Evolutionary conservation across 768 basidiomycete species (phyloP).

Genomic region (Pleurotus tuber-regium): DNA sequence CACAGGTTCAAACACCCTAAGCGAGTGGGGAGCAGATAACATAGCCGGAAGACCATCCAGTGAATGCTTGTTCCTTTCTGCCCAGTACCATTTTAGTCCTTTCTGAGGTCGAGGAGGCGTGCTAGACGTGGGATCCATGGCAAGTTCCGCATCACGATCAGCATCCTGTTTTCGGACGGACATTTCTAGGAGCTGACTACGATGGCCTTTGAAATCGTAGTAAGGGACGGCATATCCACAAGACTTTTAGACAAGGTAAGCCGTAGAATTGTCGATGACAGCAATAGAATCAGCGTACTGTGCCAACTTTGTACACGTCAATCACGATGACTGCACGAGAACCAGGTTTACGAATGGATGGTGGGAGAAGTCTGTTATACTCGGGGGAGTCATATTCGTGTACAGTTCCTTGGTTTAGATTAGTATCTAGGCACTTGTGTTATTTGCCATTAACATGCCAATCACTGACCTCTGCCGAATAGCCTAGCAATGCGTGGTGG

Average conservation of each 20-base stretch:
- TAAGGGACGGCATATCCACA: slow-evolving; percentile 66
- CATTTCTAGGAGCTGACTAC: slow-evolving; percentile 48
- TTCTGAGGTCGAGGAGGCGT: slow-evolving; percentile 25
- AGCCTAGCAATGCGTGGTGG: slow-evolving; percentile 55
- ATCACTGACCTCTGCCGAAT: slow-evolving; percentile 50
- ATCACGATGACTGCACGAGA: slow-evolving; percentile 61
- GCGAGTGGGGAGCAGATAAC: slow-evolving; percentile 21
- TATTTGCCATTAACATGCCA: background rate
- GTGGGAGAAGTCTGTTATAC: slow-evolving; percentile 50
- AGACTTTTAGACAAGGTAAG: slow-evolving; percentile 36
- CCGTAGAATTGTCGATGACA: background rate
- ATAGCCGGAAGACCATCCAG: slow-evolving; percentile 59
- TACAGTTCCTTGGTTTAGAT: slow-evolving; percentile 43
- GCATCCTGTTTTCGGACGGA: slow-evolving; percentile 39
- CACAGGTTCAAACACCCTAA: background rate
- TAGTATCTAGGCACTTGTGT: background rate
- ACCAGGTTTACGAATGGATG: slow-evolving; percentile 47
- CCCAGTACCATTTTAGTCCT: slow-evolving; percentile 59
- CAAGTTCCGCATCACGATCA: slow-evolving; percentile 30
- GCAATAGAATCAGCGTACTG: slow-evolving; percentile 23
- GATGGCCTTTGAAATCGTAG: slow-evolving; percentile 55
- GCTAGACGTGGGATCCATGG: background rate
- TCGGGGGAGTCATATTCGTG: slow-evolving; percentile 64
- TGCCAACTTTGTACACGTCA: slow-evolving; percentile 56
- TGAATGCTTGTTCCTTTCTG: slow-evolving; percentile 43